Percentiles rank a stretch among this genome's conserved stretches.
These are phyloP conservation scores for Xylaria cubensis DNA, from an alignment of 495 filamentous ascomycete species.

Conservation along the genomic window DNA sequence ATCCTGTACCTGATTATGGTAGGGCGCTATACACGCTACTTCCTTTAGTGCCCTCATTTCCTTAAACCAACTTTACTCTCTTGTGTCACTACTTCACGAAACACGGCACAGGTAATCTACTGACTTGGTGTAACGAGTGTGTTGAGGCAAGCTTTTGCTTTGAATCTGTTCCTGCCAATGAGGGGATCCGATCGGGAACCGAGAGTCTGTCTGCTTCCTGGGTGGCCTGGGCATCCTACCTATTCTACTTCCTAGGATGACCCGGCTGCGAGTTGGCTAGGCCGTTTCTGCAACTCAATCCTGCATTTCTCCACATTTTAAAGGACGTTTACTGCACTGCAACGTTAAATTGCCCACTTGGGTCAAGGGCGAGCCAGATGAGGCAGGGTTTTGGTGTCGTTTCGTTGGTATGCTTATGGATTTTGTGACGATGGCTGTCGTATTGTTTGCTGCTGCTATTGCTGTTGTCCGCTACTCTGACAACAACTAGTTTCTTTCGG, in stretches of 20 bases:
- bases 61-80: background rate
- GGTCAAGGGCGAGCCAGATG: background rate
- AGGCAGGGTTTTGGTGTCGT: slow-evolving; percentile 16
- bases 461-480: background rate
- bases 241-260: background rate
- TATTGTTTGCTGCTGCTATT: slow-evolving; percentile 7
- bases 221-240: background rate
- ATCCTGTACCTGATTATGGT: background rate
- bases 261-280: slow-evolving; percentile 16
- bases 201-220: background rate
- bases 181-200: background rate
- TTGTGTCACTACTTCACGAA: slow-evolving; percentile 18
- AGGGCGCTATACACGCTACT: background rate
- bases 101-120: slow-evolving; percentile 3
- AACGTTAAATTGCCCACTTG: slow-evolving; percentile 15
- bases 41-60: background rate
- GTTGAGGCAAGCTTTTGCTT: slow-evolving; percentile 18
- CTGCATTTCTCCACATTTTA: slow-evolving; percentile 23
- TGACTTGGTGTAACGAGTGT: slow-evolving; percentile 13
- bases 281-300: slow-evolving; percentile 15
- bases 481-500: slow-evolving; percentile 10
- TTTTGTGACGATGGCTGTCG: slow-evolving; percentile 14
- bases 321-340: slow-evolving; percentile 19
- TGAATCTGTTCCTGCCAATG: slow-evolving; percentile 17
- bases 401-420: slow-evolving; percentile 5